A percentile compares a stretch with the other conserved stretches of the same genome.
phyloP scores from a whole-genome alignment of 352 stramenopile species.

The Phytophthora sp. region DNA sequence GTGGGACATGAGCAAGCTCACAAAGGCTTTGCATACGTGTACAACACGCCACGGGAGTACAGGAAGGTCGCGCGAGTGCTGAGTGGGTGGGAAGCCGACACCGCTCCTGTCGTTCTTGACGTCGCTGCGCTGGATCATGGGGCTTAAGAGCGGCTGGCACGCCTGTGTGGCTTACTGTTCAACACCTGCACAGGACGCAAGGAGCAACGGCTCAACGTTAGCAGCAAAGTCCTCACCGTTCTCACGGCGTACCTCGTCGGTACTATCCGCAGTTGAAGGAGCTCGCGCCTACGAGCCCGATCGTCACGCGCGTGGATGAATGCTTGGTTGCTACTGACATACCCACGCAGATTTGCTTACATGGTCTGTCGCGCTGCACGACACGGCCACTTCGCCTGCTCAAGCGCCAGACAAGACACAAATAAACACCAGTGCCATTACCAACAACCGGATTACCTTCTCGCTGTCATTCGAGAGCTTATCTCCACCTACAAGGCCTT shows the following conservation, averaged over 20 bases:
- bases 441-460: no score
- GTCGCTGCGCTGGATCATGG: neutral
- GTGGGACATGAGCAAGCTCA: neutral
- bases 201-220: neutral
- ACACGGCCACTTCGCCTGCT: neutral
- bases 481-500: neutral
- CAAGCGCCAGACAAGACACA: neutral
- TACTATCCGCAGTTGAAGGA: slow-evolving; percentile 8
- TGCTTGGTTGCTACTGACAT: neutral
- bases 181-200: neutral
- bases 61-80: neutral
- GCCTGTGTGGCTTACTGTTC: neutral
- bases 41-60: neutral
- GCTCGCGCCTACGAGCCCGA: neutral
- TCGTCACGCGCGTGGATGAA: slow-evolving; percentile 3
- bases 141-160: neutral
- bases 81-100: neutral
- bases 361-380: slow-evolving; percentile 5
- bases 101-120: neutral
- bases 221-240: neutral
- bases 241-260: neutral
- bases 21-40: neutral
- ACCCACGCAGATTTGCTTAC: neutral
- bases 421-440: no score
- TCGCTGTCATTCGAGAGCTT: neutral